A percentile compares a stretch with the other conserved stretches of the same genome.
Evolutionary conservation across 495 filamentous ascomycete genomes (phyloP).

Genomic region (Penicillium goetzii): DNA sequence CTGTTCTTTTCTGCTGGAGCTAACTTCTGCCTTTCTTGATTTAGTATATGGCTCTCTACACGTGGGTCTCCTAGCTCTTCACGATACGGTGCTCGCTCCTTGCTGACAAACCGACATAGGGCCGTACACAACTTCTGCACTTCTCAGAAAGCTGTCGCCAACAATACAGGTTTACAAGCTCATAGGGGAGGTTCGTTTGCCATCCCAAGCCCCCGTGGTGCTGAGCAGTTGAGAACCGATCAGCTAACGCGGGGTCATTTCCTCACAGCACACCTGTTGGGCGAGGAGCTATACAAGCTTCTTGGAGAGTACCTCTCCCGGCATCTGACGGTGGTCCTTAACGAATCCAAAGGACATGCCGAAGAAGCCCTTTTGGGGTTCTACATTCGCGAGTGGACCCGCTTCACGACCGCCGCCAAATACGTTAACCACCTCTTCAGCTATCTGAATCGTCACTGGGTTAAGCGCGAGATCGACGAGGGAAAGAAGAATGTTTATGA

Average conservation of each 20-base stretch:
- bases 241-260: slow-evolving; percentile 17
- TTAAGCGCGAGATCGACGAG: slow-evolving; percentile 98
- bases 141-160: slow-evolving; percentile 83
- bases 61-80: slow-evolving; percentile 57
- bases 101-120: slow-evolving; percentile 49
- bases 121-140: slow-evolving; percentile 99
- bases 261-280: slow-evolving; percentile 79
- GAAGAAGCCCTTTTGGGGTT: slow-evolving; percentile 92
- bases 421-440: slow-evolving; percentile 97
- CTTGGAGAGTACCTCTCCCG: slow-evolving; percentile 79
- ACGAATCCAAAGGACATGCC: slow-evolving; percentile 71
- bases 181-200: slow-evolving; percentile 73
- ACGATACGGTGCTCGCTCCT: slow-evolving; percentile 4
- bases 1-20: neutral
- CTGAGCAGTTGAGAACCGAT: neutral
- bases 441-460: slow-evolving; percentile 98
- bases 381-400: slow-evolving; percentile 95
- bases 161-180: slow-evolving; percentile 55
- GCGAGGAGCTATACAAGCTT: slow-evolving; percentile 94
- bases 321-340: slow-evolving; percentile 70
- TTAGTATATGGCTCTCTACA: slow-evolving; percentile 97
- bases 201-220: neutral
- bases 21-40: slow-evolving; percentile 21
- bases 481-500: slow-evolving; percentile 99
- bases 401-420: slow-evolving; percentile 92